Percentiles rank a stretch among this genome's conserved stretches.
Conservation (phyloP, 495 filamentous ascomycete genomes). For the Paragyromitra xinjiangensis region DNA sequence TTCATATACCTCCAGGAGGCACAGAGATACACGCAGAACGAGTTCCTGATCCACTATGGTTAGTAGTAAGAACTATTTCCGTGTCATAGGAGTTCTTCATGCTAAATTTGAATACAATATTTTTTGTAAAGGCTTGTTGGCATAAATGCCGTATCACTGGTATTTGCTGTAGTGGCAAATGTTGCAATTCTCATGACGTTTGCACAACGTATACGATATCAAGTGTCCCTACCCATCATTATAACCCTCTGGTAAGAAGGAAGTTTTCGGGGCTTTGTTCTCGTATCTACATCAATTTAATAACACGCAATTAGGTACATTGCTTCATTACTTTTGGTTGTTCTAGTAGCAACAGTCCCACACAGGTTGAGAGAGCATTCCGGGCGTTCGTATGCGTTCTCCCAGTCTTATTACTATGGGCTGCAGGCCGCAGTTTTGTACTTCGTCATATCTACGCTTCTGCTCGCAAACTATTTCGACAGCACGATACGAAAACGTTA, state of each 20-base stretch:
- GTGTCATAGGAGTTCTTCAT: background rate
- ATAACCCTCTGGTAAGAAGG: conserved; percentile 64
- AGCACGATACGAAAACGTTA: conserved; percentile 61
- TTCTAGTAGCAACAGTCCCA: conserved; percentile 67
- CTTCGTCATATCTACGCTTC: conserved; percentile 74
- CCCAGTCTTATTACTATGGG: conserved; percentile 83
- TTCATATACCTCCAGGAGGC: conserved; percentile 65
- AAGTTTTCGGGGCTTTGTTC: background rate
- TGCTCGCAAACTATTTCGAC: conserved; percentile 74
- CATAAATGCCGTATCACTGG: conserved; percentile 78
- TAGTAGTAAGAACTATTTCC: conserved; percentile 38
- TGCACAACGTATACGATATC: conserved; percentile 78
- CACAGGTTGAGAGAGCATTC: conserved; percentile 63
- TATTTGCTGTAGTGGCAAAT: conserved; percentile 75
- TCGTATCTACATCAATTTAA: conserved; percentile 1
- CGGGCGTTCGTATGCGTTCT: conserved; percentile 64
- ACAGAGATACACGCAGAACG: conserved; percentile 63
- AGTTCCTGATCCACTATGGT: conserved; percentile 76
- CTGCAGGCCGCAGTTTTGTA: conserved; percentile 79
- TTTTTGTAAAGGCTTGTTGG: conserved; percentile 66
- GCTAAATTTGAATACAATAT: conserved; percentile 34
- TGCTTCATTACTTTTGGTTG: conserved; percentile 71
- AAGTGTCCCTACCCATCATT: conserved; percentile 78
- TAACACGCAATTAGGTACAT: conserved; percentile 62
- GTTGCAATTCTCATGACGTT: conserved; percentile 82